These are phyloP conservation scores for Verticillium isaacii DNA, from an alignment of 2,329 filamentous ascomycete species.

Conservation along the genomic window DNA sequence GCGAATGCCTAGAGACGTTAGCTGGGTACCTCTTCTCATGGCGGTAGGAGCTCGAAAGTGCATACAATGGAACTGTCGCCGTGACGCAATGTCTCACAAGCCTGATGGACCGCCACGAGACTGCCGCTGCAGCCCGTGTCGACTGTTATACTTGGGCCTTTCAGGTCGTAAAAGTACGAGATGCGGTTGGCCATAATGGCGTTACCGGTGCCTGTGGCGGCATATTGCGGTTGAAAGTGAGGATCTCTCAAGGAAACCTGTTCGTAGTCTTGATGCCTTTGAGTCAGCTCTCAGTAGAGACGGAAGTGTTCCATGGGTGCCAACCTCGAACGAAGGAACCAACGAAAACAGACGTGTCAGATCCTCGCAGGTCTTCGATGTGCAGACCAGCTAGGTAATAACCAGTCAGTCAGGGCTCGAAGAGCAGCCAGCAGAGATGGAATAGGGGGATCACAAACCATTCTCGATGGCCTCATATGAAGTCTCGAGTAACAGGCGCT, in stretches of 20 bases:
- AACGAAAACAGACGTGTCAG: constrained; percentile 42
- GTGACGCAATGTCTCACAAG: constrained; percentile 41
- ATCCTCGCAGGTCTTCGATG: constrained; percentile 36
- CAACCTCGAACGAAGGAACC: constrained; percentile 46
- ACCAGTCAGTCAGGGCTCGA: background rate
- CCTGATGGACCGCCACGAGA: constrained; percentile 49
- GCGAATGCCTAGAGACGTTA: constrained; percentile 36
- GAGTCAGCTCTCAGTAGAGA: background rate
- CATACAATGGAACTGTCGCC: constrained; percentile 37
- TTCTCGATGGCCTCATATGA: constrained; percentile 48
- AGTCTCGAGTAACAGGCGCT: constrained; percentile 45
- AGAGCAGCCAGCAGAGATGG: background rate
- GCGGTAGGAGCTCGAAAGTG: background rate
- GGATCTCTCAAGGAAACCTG: constrained; percentile 44
- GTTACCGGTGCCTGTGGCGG: constrained; percentile 47
- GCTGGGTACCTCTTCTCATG: background rate
- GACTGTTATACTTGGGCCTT: constrained; percentile 51
- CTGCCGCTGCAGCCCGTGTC: constrained; percentile 57
- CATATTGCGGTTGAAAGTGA: constrained; percentile 44
- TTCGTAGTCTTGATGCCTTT: constrained; percentile 36
- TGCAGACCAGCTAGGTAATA: constrained; percentile 33
- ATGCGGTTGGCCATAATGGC: constrained; percentile 52
- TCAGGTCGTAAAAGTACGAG: constrained; percentile 50
- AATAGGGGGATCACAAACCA: constrained; percentile 23
- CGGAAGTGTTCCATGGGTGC: constrained; percentile 3